Evolutionary conservation across 148 eudicot species (phyloP), one percentile per base, ranked within the genome.

Genomic region (Pharnaceum exiguum): DNA sequence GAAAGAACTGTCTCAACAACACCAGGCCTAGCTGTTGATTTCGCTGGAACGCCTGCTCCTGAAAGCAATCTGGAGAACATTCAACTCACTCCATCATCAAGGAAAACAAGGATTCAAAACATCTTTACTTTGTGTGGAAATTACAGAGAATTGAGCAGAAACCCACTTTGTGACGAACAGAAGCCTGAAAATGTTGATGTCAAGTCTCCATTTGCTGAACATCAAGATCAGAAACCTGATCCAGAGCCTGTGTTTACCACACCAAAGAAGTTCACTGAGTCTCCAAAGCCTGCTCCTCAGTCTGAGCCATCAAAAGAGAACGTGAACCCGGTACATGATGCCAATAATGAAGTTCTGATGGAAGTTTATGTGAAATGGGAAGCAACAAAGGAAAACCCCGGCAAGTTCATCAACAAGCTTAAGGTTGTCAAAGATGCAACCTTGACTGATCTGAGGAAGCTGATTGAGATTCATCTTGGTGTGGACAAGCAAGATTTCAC

Each of bases 351-450:
- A 51, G 76, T 63, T 47, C 35, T 71, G 54, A 67, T 84, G 68
- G 86, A 87, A 52, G 79, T 90, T 4, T 72, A 76, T 57, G 91
- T 86, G 25, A 90, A 90, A 67, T 90, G 97, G 97, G 97, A 90
- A 59, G 91, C 79, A 11, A 82, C 95, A 24, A 82, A 78, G 73
- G 95, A 82, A 19, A 75, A 82, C 60, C 71, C 74, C 1, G 95
- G 91, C 8, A 84, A 90, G 43, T 60, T 78, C 26, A 80, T 90
- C 48, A 71, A 76, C 25, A 85, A 73, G 23, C 63, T 89, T n/a
- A 89, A 83, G 71, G 70, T 84, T 56, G 75, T 38, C 19, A 80
- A 84, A 22, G 91, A 84, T 61, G 82, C 91, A 2, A 83, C 76
- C 50, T 84, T 90, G 36, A 85, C 93, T 54, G 97, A 90, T 67